Evolutionary conservation across 2,329 filamentous ascomycete species (phyloP).

Genomic region (Ascochyta lentis): DNA sequence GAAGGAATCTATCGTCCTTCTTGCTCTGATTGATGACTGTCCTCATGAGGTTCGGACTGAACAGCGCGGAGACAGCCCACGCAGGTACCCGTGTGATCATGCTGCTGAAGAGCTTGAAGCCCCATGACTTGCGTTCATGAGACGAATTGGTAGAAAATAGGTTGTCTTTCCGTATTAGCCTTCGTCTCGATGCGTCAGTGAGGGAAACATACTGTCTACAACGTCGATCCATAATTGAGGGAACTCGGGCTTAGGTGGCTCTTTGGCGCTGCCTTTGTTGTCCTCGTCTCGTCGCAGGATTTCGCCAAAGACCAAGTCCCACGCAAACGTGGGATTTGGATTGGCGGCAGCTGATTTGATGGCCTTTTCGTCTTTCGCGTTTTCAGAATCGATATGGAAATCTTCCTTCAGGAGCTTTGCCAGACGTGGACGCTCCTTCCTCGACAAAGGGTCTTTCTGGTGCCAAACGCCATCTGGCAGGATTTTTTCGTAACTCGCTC

Average conservation of each 20-base stretch:
- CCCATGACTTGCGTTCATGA: conserved; percentile 88
- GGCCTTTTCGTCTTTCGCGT: conserved; percentile 48
- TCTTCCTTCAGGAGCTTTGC: conserved; percentile 82
- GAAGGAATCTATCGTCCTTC: conserved; percentile 43
- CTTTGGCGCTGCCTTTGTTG: conserved; percentile 39
- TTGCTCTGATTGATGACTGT: conserved; percentile 46
- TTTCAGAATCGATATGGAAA: conserved; percentile 59
- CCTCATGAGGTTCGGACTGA: conserved; percentile 82
- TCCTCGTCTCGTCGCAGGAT: conserved; percentile 37
- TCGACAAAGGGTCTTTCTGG: conserved; percentile 72
- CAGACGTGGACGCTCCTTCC: conserved; percentile 71
- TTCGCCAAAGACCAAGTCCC: conserved; percentile 75
- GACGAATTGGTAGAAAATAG: conserved; percentile 84
- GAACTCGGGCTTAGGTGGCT: conserved; percentile 59
- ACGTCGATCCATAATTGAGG: conserved; percentile 83
- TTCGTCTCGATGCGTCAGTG: not conserved
- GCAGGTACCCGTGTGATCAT: conserved; percentile 65
- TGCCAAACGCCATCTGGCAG: conserved; percentile 76
- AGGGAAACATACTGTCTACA: conserved; percentile 75
- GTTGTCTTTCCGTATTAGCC: conserved; percentile 64
- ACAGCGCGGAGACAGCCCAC: conserved; percentile 65
- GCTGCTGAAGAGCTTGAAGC: conserved; percentile 85
- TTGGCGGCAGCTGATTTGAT: conserved; percentile 76
- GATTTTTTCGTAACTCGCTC: conserved; percentile 67
- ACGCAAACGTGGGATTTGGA: conserved; percentile 83